These are phyloP conservation scores for Westerdykella sp. DNA, from an alignment of 2,329 filamentous ascomycete species.

Conservation along the genomic window DNA sequence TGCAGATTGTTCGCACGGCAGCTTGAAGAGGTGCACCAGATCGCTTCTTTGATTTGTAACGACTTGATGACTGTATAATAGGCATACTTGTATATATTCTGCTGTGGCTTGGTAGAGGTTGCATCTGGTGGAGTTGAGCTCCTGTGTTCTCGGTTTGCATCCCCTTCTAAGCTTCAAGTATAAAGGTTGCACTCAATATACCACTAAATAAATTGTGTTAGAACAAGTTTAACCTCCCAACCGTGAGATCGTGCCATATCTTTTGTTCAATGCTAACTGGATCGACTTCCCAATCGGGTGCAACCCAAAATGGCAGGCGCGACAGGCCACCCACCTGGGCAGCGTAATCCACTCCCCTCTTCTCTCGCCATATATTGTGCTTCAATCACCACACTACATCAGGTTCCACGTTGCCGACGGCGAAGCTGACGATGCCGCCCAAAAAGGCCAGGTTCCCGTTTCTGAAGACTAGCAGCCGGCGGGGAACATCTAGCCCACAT, in stretches of 20 bases:
- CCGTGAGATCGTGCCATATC: no score
- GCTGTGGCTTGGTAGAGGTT: background rate
- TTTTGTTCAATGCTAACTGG: no score
- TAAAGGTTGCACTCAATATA: background rate
- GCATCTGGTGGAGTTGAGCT: no score
- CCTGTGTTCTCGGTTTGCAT: background rate
- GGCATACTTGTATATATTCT: conserved; percentile 1
- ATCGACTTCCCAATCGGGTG: no score
- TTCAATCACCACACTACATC: no score
- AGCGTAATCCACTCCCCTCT: no score
- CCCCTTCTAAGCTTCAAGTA: background rate
- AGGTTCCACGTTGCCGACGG: no score
- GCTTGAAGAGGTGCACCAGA: conserved; percentile 2
- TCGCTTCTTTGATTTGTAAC: conserved; percentile 3
- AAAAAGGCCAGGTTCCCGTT: conserved; percentile 2
- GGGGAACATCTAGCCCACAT: background rate
- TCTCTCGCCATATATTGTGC: background rate
- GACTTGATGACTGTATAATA: conserved; percentile 20
- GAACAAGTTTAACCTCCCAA: no score
- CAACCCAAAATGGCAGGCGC: no score
- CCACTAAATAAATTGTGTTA: background rate
- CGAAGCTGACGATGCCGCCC: background rate
- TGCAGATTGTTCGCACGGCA: conserved; percentile 15
- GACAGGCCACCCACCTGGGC: no score
- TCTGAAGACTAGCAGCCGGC: conserved; percentile 1